These are phyloP conservation scores for Candida oleophila DNA, from an alignment of 805 yeast genomes.

Conservation along the genomic window DNA sequence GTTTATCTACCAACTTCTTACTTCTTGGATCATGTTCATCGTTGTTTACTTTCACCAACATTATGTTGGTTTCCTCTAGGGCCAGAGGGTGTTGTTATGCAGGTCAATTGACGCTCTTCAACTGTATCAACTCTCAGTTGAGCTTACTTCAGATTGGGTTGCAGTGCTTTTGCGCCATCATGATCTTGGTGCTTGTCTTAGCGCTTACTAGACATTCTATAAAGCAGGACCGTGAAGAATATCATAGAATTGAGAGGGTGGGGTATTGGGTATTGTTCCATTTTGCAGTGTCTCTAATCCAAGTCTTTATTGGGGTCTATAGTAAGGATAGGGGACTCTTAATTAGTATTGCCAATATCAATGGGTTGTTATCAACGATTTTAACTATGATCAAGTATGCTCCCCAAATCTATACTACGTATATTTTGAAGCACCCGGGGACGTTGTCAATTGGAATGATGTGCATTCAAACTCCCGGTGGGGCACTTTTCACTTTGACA, in stretches of 20 bases:
- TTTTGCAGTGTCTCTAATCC: constrained; percentile 28
- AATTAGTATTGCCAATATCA: constrained; percentile 47
- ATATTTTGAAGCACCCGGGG: constrained; percentile 69
- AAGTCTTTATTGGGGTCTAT: constrained; percentile 33
- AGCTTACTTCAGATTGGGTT: constrained; percentile 65
- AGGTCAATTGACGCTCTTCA: constrained; percentile 46
- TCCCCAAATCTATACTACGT: constrained; percentile 78
- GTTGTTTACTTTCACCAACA: constrained; percentile 65
- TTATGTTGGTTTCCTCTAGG: constrained; percentile 57
- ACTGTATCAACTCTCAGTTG: constrained; percentile 65
- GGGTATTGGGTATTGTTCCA: constrained; percentile 42
- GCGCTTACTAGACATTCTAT: constrained; percentile 43
- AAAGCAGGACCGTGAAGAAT: constrained; percentile 48
- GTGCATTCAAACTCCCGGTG: constrained; percentile 89
- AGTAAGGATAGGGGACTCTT: constrained; percentile 20
- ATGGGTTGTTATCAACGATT: constrained; percentile 65
- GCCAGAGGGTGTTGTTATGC: constrained; percentile 61
- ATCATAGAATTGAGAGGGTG: constrained; percentile 36
- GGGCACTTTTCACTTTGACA: constrained; percentile 74
- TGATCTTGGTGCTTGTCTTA: constrained; percentile 57
- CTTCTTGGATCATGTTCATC: constrained; percentile 70
- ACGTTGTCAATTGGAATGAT: constrained; percentile 77
- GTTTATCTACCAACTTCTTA: constrained; percentile 70
- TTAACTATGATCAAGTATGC: constrained; percentile 70
- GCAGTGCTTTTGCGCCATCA: constrained; percentile 59